A percentile compares a stretch with the other conserved stretches of the same genome.
Conservation (phyloP, 2,329 filamentous ascomycete genomes). For the Zymoseptoria pseudotritici region DNA sequence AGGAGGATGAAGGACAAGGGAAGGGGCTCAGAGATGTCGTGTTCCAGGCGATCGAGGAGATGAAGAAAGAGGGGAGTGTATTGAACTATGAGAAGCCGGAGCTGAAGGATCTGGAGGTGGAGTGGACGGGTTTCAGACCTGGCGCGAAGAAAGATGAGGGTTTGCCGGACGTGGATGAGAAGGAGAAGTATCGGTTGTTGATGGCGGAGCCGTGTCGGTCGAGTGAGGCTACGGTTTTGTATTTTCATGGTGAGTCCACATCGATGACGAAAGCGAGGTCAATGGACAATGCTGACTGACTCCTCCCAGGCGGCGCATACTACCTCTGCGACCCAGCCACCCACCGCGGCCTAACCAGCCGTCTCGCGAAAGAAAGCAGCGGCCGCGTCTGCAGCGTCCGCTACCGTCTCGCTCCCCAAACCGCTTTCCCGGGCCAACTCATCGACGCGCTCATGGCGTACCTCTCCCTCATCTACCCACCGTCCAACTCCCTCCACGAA, state of each 20-base stretch:
- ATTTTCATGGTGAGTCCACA: conserved; percentile 51
- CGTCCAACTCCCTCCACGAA: conserved; percentile 57
- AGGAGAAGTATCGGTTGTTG: conserved; percentile 57
- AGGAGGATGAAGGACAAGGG: conserved; percentile 43
- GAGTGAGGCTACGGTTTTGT: conserved; percentile 58
- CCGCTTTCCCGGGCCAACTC: conserved; percentile 66
- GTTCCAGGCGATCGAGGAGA: conserved; percentile 46
- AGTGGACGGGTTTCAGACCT: conserved; percentile 67
- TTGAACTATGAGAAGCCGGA: conserved; percentile 44
- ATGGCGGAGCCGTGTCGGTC: conserved; percentile 54
- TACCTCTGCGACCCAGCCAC: conserved; percentile 63
- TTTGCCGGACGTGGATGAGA: conserved; percentile 53
- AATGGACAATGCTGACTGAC: background rate
- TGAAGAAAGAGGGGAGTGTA: conserved; percentile 38
- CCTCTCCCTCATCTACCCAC: conserved; percentile 64
- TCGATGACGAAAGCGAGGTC: too few relatives aligned
- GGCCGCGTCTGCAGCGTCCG: conserved; percentile 65
- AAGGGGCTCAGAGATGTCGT: conserved; percentile 49
- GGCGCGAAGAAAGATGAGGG: conserved; percentile 44
- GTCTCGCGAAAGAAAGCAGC: conserved; percentile 57
- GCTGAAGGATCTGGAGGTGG: conserved; percentile 54
- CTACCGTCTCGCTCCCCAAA: conserved; percentile 67
- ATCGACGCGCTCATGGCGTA: conserved; percentile 68
- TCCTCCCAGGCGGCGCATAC: conserved; percentile 53
- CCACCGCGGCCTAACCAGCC: conserved; percentile 52